Conservation (phyloP, 768 basidiomycete genomes). For the Tylopilus vinaceipallidus region DNA sequence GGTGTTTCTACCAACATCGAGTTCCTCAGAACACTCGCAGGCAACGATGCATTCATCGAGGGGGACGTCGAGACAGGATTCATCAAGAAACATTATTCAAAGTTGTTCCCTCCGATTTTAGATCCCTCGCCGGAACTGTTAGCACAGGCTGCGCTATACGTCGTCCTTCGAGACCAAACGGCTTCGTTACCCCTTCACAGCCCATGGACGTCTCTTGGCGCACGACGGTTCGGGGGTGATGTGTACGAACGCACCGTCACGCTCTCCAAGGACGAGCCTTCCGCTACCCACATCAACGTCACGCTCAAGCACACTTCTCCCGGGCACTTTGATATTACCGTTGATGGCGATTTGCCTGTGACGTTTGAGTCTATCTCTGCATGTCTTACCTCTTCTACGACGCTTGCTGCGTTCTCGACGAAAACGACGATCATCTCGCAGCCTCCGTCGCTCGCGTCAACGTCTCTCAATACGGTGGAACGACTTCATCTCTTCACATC, state of each 20-base stretch:
- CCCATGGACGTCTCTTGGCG: constrained; percentile 70
- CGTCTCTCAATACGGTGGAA: constrained; percentile 58
- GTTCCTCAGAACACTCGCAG: constrained; percentile 77
- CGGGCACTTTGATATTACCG: constrained; percentile 54
- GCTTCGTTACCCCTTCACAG: constrained; percentile 33
- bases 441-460: constrained; percentile 55
- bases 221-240: constrained; percentile 79
- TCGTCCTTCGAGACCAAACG: constrained; percentile 62
- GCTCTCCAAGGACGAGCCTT: constrained; percentile 55
- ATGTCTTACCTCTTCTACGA: constrained; percentile 50
- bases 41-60: constrained; percentile 70
- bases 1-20: constrained; percentile 92
- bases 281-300: constrained; percentile 36
- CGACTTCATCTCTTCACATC: constrained; percentile 72
- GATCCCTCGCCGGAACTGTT: constrained; percentile 62
- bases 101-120: constrained; percentile 70
- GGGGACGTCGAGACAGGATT: constrained; percentile 92
- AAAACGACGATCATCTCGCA: constrained; percentile 78
- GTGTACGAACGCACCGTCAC: constrained; percentile 58
- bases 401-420: constrained; percentile 47
- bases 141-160: constrained; percentile 78
- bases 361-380: constrained; percentile 55
- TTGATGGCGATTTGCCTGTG: constrained; percentile 31
- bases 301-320: constrained; percentile 42
- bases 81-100: constrained; percentile 83